Evolutionary conservation across 139 green algal species (phyloP).

Genomic region (Astrephomene gubernaculifera): DNA sequence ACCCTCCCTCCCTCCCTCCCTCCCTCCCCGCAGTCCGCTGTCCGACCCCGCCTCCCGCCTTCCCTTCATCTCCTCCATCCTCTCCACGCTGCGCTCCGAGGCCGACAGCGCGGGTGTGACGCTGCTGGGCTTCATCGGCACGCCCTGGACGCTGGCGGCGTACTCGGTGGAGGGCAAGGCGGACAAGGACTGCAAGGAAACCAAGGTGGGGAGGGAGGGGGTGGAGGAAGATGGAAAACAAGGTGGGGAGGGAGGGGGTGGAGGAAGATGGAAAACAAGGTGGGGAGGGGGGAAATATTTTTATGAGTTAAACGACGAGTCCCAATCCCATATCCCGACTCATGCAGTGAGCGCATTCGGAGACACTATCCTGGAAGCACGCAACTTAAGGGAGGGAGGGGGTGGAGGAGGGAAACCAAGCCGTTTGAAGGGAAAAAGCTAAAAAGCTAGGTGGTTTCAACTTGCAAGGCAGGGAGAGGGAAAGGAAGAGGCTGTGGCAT

Average conservation of each 20-base stretch:
- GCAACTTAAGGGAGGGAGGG: background rate
- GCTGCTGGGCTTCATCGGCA: constrained; percentile 97
- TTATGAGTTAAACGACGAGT: too few relatives aligned
- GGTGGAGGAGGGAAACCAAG: background rate
- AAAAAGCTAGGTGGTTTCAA: too few relatives aligned
- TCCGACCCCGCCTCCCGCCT: constrained; percentile 83
- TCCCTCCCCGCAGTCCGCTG: constrained; percentile 52
- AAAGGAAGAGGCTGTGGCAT: too few relatives aligned
- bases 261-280: background rate
- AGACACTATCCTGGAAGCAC: too few relatives aligned
- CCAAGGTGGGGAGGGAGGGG: constrained; percentile 7
- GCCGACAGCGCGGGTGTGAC: constrained; percentile 73
- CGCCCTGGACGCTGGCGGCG: constrained; percentile 97
- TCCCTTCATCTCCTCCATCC: constrained; percentile 91
- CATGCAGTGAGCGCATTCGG: too few relatives aligned
- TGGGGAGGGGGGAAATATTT: too few relatives aligned
- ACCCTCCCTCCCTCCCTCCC: background rate
- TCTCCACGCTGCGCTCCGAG: constrained; percentile 75
- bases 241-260: background rate
- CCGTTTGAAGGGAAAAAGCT: too few relatives aligned
- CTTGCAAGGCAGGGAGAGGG: too few relatives aligned
- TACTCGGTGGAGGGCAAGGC: constrained; percentile 95
- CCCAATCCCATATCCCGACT: too few relatives aligned
- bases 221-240: background rate
- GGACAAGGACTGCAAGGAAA: constrained; percentile 85